Base-by-base conservation (phyloP, 179 eudicot genomes). In the Corrigiola litoralis region DNA sequence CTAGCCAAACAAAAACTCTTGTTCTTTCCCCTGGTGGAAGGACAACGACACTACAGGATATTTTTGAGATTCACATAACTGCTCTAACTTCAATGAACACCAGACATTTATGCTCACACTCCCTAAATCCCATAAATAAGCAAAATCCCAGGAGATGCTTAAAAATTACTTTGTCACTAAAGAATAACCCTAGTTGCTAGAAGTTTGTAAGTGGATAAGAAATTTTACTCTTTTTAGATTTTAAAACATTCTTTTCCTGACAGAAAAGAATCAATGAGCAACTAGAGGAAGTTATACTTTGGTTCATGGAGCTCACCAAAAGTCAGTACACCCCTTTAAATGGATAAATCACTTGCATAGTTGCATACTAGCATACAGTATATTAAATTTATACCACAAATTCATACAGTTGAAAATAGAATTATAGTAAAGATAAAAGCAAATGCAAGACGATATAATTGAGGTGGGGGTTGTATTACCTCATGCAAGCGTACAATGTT, bases 401-500 rank as follows among this genome's bases (percentile, higher is more conserved):
- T n/a, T n/a, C n/a, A n/a, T n/a, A n/a, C n/a, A n/a, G n/a, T n/a
- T n/a, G n/a, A n/a, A n/a, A n/a, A n/a, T n/a, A n/a, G n/a, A n/a
- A n/a, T n/a, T n/a, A n/a, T n/a, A n/a, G n/a, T n/a, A n/a, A n/a
- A n/a, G n/a, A n/a, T n/a, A n/a, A n/a, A n/a, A n/a, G n/a, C n/a
- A n/a, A n/a, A n/a, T n/a, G n/a, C n/a, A n/a, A n/a, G n/a, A n/a
- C n/a, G n/a, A n/a, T n/a, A n/a, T n/a, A n/a, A n/a, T n/a, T n/a
- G n/a, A n/a, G n/a, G n/a, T n/a, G n/a, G n/a, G n/a, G n/a, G n/a
- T 31, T 9, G 37, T 13, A 49, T 33, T 9, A 92, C 98, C 98
- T 92, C 98, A 55, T 85, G 71, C 69, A 92, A 71, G 49, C 98
- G 75, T 37, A 92, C 96, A 45, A 94, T 84, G 66, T 94, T 90